Percentiles rank a stretch among this genome's conserved stretches.
Evolutionary conservation across 352 stramenopile species (phyloP).

Genomic region (Pythium apleroticum): DNA sequence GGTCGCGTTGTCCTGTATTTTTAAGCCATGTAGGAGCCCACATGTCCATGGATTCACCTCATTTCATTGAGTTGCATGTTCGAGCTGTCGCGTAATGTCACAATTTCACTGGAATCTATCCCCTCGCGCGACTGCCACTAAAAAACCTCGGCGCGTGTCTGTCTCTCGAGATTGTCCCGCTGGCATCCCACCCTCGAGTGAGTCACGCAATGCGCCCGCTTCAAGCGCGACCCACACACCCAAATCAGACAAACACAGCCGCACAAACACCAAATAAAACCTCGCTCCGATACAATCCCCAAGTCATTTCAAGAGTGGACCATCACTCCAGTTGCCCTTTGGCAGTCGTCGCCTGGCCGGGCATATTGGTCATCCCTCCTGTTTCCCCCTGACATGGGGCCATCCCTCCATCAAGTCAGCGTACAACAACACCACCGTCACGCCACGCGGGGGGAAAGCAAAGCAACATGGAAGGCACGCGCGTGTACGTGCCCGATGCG

Average conservation of each 20-base stretch:
- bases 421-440: constrained; percentile 15
- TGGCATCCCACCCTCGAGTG: neutral
- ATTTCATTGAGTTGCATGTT: neutral
- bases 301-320: constrained; percentile 15
- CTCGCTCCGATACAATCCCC: constrained; percentile 15
- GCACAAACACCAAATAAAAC: no score
- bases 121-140: constrained; percentile 4
- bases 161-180: constrained; percentile 6
- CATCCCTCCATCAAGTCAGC: constrained; percentile 27
- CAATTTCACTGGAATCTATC: neutral
- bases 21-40: neutral
- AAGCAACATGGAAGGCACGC: constrained; percentile 66
- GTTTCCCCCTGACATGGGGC: constrained; percentile 10
- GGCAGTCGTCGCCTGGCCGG: constrained; percentile 10
- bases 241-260: neutral
- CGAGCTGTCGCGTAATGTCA: neutral
- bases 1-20: neutral
- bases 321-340: constrained; percentile 26
- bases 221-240: neutral
- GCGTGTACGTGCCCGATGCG: constrained; percentile 82
- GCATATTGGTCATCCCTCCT: constrained; percentile 5
- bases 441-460: neutral
- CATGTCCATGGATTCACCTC: no score
- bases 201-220: constrained; percentile 1
- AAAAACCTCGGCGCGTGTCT: constrained; percentile 10